Conservation (phyloP, 2,329 filamentous ascomycete genomes). For the Volutella citrinella region DNA sequence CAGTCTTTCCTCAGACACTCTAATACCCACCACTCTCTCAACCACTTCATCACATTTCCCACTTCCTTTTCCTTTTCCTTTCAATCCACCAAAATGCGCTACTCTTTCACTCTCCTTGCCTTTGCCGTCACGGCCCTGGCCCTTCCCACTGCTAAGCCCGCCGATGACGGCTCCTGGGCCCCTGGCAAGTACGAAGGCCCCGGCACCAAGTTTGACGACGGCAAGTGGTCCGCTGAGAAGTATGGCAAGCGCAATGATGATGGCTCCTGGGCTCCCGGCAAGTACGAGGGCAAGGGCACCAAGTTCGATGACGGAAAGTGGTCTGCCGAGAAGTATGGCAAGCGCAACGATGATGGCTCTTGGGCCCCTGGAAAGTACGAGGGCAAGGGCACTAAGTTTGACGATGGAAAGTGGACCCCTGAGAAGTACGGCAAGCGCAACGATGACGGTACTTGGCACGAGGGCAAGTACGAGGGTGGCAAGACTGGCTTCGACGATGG, state of each 20-base stretch:
- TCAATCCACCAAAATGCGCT: neutral
- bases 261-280: constrained; percentile 1
- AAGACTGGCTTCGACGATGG: neutral
- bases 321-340: neutral
- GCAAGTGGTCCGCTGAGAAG: neutral
- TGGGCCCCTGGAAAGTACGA: constrained; percentile 2
- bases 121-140: neutral
- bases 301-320: constrained; percentile 1
- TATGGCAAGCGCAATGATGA: neutral
- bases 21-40: no score
- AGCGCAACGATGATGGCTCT: constrained; percentile 1
- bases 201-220: neutral
- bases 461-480: neutral
- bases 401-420: constrained; percentile 1
- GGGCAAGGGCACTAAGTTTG: neutral
- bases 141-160: neutral
- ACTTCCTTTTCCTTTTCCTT: no score
- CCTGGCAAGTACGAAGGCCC: neutral
- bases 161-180: neutral
- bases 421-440: neutral
- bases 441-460: neutral
- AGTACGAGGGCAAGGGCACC: constrained; percentile 1
- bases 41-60: no score
- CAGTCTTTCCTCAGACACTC: no score
- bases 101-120: neutral